These are phyloP conservation scores for Helicostylum pulchrum DNA, from an alignment of 192 early-diverging fungal species.

Conservation along the genomic window DNA sequence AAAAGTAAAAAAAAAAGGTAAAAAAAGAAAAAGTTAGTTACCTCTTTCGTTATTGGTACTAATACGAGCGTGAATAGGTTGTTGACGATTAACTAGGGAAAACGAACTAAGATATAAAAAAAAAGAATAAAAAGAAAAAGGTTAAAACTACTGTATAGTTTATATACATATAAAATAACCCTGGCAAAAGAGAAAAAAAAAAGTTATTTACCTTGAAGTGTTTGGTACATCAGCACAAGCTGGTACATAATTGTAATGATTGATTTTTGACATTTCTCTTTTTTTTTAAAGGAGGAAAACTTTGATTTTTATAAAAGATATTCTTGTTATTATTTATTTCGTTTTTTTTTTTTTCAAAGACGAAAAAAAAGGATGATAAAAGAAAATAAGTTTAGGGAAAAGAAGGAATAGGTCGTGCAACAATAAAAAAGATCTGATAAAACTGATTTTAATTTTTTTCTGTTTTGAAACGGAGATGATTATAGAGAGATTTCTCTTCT, in stretches of 20 bases:
- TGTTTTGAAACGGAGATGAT: too few relatives aligned
- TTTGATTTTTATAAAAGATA: too few relatives aligned
- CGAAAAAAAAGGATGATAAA: not conserved
- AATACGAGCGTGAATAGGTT: conserved; percentile 27
- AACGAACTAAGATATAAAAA: not conserved
- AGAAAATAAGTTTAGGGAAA: not conserved
- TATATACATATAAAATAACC: not conserved
- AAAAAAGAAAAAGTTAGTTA: not conserved
- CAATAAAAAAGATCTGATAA: conserved; percentile 20
- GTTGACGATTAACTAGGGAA: conserved; percentile 18
- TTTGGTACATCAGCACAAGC: not conserved
- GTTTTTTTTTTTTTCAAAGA: not conserved
- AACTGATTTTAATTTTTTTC: not conserved
- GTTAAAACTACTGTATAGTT: not conserved
- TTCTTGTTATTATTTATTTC: not conserved
- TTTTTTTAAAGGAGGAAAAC: not conserved
- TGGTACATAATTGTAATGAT: conserved; percentile 6
- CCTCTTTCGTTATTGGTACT: conserved; percentile 38
- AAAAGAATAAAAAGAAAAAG: not conserved
- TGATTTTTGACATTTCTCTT: conserved; percentile 10
- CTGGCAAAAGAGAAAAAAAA: too few relatives aligned
- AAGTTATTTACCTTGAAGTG: too few relatives aligned
- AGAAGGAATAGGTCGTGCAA: not conserved
- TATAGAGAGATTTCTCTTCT: too few relatives aligned
- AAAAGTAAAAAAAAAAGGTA: not conserved